These are phyloP conservation scores for Diaporthe ampelina DNA, from an alignment of 2,329 filamentous ascomycete species.

Conservation along the genomic window DNA sequence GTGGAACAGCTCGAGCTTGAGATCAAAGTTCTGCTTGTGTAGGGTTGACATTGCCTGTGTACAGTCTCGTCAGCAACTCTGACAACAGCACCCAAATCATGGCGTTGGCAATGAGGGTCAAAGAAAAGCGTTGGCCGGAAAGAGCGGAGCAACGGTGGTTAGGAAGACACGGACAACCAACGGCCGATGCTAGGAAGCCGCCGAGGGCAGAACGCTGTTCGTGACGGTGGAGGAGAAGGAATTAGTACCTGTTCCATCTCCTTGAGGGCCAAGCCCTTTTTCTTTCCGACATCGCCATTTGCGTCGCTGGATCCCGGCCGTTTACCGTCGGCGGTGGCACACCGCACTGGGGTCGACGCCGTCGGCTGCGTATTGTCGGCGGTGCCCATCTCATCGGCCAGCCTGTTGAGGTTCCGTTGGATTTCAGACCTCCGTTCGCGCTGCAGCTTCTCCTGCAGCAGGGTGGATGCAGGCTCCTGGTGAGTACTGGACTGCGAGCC, in stretches of 20 bases:
- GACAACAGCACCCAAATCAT: no score
- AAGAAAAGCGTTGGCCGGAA: not conserved
- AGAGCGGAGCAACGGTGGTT: not conserved
- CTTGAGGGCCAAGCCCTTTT: conserved; percentile 72
- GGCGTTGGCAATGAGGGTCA: no score
- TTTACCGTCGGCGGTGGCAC: conserved; percentile 51
- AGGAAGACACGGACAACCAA: not conserved
- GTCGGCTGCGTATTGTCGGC: conserved; percentile 56
- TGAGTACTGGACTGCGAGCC: conserved; percentile 52
- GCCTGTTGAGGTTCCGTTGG: conserved; percentile 57
- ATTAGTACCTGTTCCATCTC: conserved; percentile 74
- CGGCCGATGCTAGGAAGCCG: not conserved
- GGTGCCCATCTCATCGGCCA: conserved; percentile 55
- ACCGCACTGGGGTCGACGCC: conserved; percentile 57
- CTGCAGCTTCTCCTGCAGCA: conserved; percentile 69
- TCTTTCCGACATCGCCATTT: conserved; percentile 56
- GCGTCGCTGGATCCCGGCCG: conserved; percentile 60
- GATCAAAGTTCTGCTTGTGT: conserved; percentile 82
- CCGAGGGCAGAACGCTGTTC: not conserved
- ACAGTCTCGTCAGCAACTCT: conserved; percentile 17
- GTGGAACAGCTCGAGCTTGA: conserved; percentile 81
- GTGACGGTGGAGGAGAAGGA: not conserved
- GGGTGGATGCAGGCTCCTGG: conserved; percentile 58
- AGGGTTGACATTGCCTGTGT: conserved; percentile 73
- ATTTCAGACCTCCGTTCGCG: conserved; percentile 64